Evolutionary conservation across 2,329 filamentous ascomycete genomes (phyloP).

Genomic region (Cordyceps militaris): DNA sequence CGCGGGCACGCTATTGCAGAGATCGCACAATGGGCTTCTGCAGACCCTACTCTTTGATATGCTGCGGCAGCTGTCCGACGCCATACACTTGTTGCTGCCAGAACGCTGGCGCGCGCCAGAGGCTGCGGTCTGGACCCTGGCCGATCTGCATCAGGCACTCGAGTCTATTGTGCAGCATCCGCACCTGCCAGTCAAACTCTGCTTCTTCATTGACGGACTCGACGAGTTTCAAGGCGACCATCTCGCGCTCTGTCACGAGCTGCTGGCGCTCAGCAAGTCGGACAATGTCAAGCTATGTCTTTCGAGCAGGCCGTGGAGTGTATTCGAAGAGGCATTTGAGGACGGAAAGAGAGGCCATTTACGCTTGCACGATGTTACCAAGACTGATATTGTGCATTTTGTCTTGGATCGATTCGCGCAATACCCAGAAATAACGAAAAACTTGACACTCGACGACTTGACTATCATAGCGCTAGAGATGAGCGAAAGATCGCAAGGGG

Average conservation of each 20-base stretch:
- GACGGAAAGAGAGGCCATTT: background rate
- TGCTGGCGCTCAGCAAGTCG: constrained; percentile 7
- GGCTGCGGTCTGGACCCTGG: background rate
- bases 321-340: constrained; percentile 11
- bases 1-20: constrained; percentile 31
- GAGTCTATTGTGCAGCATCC: background rate
- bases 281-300: constrained; percentile 19
- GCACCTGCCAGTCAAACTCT: constrained; percentile 4
- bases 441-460: background rate
- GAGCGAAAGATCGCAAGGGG: background rate
- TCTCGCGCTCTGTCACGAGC: background rate
- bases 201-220: constrained; percentile 18
- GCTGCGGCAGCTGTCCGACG: constrained; percentile 1
- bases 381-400: constrained; percentile 13
- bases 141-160: background rate
- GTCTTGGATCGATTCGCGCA: constrained; percentile 2
- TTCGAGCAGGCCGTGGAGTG: constrained; percentile 18
- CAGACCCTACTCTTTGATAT: constrained; percentile 17
- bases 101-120: background rate
- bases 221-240: constrained; percentile 17
- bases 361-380: constrained; percentile 11
- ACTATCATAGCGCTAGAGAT: background rate
- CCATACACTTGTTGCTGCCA: background rate
- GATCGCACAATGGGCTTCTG: constrained; percentile 33
- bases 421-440: background rate